phyloP scores from a whole-genome alignment of 495 filamentous ascomycete species.

The Recurvomyces mirabilis region DNA sequence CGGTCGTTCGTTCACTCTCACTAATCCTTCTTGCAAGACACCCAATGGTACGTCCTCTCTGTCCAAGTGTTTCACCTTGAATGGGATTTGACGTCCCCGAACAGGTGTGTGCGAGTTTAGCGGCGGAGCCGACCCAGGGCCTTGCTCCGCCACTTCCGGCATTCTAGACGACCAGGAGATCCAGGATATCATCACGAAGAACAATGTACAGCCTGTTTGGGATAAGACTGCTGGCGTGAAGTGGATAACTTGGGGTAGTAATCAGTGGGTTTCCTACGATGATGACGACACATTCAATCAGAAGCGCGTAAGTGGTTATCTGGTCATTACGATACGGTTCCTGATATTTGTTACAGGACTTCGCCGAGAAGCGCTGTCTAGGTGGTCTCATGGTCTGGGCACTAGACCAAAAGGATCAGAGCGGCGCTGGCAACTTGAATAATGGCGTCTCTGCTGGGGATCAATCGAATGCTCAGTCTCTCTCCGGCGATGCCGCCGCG shows the following conservation, averaged over 20 bases:
- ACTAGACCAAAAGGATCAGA: neutral
- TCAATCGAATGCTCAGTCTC: no score
- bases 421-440: no score
- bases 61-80: no score
- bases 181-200: neutral
- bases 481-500: no score
- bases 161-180: neutral
- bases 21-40: neutral
- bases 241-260: neutral
- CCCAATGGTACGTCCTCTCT: no score
- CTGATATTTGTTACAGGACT: neutral
- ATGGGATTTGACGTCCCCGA: no score
- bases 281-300: neutral
- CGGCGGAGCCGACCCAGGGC: neutral
- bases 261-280: neutral
- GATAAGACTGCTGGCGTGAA: neutral
- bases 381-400: neutral
- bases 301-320: neutral
- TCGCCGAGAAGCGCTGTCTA: no score
- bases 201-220: neutral
- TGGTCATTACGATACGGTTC: neutral
- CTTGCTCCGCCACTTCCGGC: neutral
- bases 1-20: neutral
- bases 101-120: no score
- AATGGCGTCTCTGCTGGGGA: no score